Base-by-base conservation (phyloP, 164 flowering plant species). In the Kalanchoe fedtschenkoi region DNA sequence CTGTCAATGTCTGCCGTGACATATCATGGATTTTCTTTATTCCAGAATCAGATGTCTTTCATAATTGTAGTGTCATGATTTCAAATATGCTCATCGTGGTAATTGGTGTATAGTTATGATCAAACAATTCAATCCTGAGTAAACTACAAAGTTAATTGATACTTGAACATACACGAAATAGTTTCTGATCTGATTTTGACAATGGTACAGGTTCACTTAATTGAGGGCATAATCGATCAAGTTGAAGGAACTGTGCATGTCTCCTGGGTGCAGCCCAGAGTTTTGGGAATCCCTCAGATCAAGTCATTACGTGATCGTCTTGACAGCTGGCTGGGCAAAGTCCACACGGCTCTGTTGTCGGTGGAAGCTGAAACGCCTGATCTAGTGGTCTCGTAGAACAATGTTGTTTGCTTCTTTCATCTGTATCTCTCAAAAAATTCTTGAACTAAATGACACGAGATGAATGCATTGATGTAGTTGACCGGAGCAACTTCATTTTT, bases 201-300 rank as follows among this genome's bases (percentile, higher is more conserved):
- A 33, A 19, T 69, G 71, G 13, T 71, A 79, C 81, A 92, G 97
- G 98, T 88, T 67, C 98, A 85, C 74, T 84, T 92, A 26, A 89
- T 92, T 41, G 96, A 89, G 77, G 98, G 96, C 35, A 85, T 88
- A 61, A 83, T 93, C 46, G 97, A 93, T 77, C 92, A 90, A 77
- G 99, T 93, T 19, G 97, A 86, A 19, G 95, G 91, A 57, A 86
- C 91, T 0, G 95, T 93, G 43, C 86, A 90, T 51, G 87, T 93
- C 14, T 90, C 99, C 5, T 87, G 99, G 99, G 96, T 88, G 67
- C 95, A 90, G 64, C 99, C 97, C 4, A 76, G 99, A 72, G 96
- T 93, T 38, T 59, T 88, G 64, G 95, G 92, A 15, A 81, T 90
- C 61, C 72, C 85, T 6, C 99, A 93, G 72, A 81, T 90, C 81